Evolutionary conservation across 1,284 basidiomycete species (phyloP), one percentile per base, ranked within the genome.

Genomic region (Taiwanofungus camphoratus): DNA sequence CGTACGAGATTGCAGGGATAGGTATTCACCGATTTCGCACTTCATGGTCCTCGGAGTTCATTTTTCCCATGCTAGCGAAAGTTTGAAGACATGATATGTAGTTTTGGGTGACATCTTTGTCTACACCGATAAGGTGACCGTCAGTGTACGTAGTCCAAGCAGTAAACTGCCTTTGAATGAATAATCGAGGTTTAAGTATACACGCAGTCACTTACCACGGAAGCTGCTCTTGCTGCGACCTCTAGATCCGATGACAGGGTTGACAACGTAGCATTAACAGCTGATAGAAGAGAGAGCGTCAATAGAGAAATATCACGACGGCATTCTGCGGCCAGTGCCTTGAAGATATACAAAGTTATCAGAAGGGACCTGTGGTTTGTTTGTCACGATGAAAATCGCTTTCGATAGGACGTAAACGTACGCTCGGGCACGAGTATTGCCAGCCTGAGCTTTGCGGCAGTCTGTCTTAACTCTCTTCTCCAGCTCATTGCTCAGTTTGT

Each of bases 91-190:
- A 75, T 3, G 72, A 69, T 35, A 90, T 65, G 62, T 96, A 96
- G 41, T 82, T 73, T 19, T 71, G 70, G 0, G 88, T 88, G 45
- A 89, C 66, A 24, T 61, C 62, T 52, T 78, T 76, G 58, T 94
- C 91, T 21, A 86, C 77, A 35, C 87, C 87, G 50, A 92, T 81
- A 29, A 85, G 68, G 42, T 82, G 77, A 0, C 92, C 90, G 53
- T 93, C 86, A 6, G 92, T 90, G 56, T 85, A 95, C 5, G 91
- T 93, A n/a, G 90, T 86, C 78, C 92, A 92, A 0, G 92, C 86
- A 11, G 85, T 87, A 57, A 98, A 94, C 83, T 92, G 58, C 18
- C n/a, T 18, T 13, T 23, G 12, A 30, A 18, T 4, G 31, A 18
- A n/a, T 45, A 20, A 42, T 29, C 3, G 19, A 13, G 8, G 19